Evolutionary conservation across 768 basidiomycete species (phyloP).

Genomic region (Lactarius sp.): DNA sequence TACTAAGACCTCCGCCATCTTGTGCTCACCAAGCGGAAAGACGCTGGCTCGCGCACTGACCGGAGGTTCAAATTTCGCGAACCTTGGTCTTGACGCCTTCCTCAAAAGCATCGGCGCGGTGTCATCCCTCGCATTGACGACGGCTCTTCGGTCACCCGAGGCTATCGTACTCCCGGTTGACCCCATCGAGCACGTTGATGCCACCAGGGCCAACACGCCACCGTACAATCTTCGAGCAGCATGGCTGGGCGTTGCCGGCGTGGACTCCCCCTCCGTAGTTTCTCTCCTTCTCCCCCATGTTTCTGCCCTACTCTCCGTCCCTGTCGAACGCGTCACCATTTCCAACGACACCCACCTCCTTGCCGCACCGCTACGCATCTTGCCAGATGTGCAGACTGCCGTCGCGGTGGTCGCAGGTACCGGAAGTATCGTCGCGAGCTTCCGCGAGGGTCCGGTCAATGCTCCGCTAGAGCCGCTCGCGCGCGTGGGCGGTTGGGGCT

Average conservation of each 20-base stretch:
- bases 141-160: slow-evolving; percentile 1
- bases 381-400: slow-evolving; percentile 54
- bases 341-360: slow-evolving; percentile 84
- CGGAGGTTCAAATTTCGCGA: slow-evolving; percentile 84
- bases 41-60: slow-evolving; percentile 63
- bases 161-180: slow-evolving; percentile 15
- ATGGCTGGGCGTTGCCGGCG: slow-evolving; percentile 82
- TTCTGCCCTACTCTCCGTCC: slow-evolving; percentile 53
- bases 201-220: neutral
- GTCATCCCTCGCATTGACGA: slow-evolving; percentile 47
- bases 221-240: slow-evolving; percentile 53
- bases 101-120: slow-evolving; percentile 47
- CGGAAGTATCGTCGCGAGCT: slow-evolving; percentile 70
- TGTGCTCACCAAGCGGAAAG: slow-evolving; percentile 52
- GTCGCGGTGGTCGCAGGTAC: slow-evolving; percentile 79
- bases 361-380: slow-evolving; percentile 66
- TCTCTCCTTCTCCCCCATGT: slow-evolving; percentile 50
- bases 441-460: slow-evolving; percentile 36
- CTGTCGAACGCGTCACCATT: slow-evolving; percentile 50
- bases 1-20: slow-evolving; percentile 78
- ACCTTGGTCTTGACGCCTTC: slow-evolving; percentile 63
- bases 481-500: slow-evolving; percentile 20
- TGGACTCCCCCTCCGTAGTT: slow-evolving; percentile 65
- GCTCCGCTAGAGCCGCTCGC: slow-evolving; percentile 14
- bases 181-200: slow-evolving; percentile 1